These are phyloP conservation scores for Echeveria elegans DNA, from an alignment of 164 flowering plant species.

Conservation along the genomic window DNA sequence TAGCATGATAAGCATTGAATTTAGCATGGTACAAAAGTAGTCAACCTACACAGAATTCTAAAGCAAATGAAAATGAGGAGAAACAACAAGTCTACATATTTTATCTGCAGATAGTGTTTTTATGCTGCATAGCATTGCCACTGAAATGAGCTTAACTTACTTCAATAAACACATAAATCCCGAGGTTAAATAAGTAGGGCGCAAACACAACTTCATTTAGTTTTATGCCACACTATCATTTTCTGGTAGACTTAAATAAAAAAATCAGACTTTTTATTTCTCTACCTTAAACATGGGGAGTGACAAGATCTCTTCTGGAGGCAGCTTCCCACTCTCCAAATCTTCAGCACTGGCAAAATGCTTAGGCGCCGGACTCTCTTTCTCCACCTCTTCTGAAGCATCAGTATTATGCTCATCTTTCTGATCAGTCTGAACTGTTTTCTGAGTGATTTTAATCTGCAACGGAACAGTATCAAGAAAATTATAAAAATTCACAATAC, in stretches of 20 bases:
- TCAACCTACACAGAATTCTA: background rate
- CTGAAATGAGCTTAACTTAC: background rate
- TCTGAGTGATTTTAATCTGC: constrained; percentile 78
- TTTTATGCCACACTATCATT: background rate
- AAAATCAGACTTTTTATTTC: background rate
- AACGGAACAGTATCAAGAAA: constrained; percentile 9
- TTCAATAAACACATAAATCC: background rate
- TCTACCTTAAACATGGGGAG: constrained; percentile 96
- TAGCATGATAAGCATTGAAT: background rate
- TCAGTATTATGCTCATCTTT: constrained; percentile 22
- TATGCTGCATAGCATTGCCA: background rate
- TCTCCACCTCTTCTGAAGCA: constrained; percentile 26
- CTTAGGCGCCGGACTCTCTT: constrained; percentile 23
- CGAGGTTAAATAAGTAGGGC: background rate
- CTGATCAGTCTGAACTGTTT: constrained; percentile 31
- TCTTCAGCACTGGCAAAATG: constrained; percentile 60
- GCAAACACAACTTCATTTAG: too few relatives aligned
- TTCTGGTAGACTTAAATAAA: background rate
- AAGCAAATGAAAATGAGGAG: background rate
- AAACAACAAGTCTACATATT: background rate
- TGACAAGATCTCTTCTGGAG: constrained; percentile 87
- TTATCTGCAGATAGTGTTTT: background rate
- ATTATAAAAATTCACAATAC: background rate
- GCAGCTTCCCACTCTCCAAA: constrained; percentile 66
- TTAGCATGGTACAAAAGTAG: background rate